These are phyloP conservation scores for Aspergillus unguis DNA, from an alignment of 2,329 filamentous ascomycete species.

Conservation along the genomic window DNA sequence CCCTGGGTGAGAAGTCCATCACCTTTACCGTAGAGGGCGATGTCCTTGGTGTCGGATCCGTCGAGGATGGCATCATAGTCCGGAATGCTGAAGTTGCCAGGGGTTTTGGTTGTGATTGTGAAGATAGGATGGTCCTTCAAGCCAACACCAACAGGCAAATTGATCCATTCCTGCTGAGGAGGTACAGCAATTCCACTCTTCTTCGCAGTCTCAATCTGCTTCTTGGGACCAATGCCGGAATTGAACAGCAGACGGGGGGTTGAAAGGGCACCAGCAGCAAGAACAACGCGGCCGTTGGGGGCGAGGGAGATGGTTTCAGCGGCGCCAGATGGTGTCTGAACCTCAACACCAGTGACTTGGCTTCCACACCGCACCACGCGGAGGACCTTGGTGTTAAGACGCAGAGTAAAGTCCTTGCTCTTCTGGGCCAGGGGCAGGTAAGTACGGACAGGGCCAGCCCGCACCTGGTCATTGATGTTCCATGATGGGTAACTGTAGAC, in stretches of 20 bases:
- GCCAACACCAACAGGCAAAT: conserved; percentile 49
- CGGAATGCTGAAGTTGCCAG: conserved; percentile 17
- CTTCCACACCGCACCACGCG: conserved; percentile 61
- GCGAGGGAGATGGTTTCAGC: conserved; percentile 64
- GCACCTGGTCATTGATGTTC: conserved; percentile 63
- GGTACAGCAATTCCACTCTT: conserved; percentile 42
- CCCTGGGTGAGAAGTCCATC: conserved; percentile 19
- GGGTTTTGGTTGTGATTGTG: conserved; percentile 17
- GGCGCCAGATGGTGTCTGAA: conserved; percentile 14
- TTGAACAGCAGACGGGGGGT: conserved; percentile 65
- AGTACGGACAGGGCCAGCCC: conserved; percentile 66
- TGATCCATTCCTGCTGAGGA: conserved; percentile 43
- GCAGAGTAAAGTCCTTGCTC: conserved; percentile 63
- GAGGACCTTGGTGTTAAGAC: conserved; percentile 63
- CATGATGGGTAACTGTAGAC: conserved; percentile 62
- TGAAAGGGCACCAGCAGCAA: conserved; percentile 66
- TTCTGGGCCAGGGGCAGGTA: conserved; percentile 62
- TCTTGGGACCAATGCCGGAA: conserved; percentile 62
- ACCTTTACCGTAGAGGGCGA: conserved; percentile 6
- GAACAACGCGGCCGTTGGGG: conserved; percentile 61
- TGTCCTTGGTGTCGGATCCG: conserved; percentile 4
- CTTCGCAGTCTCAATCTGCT: conserved; percentile 42
- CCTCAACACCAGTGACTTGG: conserved; percentile 53
- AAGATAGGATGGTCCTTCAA: conserved; percentile 41
- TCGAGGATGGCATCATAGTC: conserved; percentile 16